These are phyloP conservation scores for Blastocystis sp. DNA, from an alignment of 352 stramenopile species.

Conservation along the genomic window DNA sequence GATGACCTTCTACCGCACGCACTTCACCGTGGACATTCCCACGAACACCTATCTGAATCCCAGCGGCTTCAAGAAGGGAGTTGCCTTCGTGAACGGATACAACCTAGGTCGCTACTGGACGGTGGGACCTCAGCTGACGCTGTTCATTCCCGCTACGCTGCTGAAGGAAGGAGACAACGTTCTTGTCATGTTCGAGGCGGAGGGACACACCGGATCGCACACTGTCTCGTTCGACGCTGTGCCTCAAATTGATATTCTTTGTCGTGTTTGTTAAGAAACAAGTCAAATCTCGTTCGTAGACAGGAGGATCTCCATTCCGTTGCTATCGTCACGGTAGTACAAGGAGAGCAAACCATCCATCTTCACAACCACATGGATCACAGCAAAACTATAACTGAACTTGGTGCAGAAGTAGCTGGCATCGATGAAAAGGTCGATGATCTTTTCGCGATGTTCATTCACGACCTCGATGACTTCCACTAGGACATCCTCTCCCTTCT, in stretches of 20 bases:
- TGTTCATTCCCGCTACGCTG: slow-evolving; percentile 40
- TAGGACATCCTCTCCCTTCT: neutral
- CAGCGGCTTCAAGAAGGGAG: slow-evolving; percentile 52
- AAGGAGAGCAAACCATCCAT: too few relatives aligned
- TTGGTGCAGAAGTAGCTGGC: too few relatives aligned
- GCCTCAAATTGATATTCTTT: slow-evolving; percentile 47
- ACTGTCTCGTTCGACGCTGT: slow-evolving; percentile 24
- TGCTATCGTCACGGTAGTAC: too few relatives aligned
- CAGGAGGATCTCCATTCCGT: too few relatives aligned
- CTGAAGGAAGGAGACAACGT: slow-evolving; percentile 57
- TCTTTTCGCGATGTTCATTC: neutral
- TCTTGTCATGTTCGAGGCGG: slow-evolving; percentile 36
- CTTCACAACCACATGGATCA: too few relatives aligned
- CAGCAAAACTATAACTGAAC: too few relatives aligned
- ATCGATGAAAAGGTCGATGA: too few relatives aligned
- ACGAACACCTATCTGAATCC: slow-evolving; percentile 54
- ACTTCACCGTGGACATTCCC: slow-evolving; percentile 32
- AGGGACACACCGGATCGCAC: slow-evolving; percentile 11
- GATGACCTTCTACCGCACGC: slow-evolving; percentile 19
- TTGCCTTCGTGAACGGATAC: slow-evolving; percentile 54
- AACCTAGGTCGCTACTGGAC: slow-evolving; percentile 56
- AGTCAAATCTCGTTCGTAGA: too few relatives aligned
- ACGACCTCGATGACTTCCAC: neutral
- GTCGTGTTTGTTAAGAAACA: slow-evolving; percentile 36
- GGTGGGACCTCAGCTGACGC: slow-evolving; percentile 49